Base-by-base conservation (phyloP, 331 rosid species). In the Cydonia oblonga region DNA sequence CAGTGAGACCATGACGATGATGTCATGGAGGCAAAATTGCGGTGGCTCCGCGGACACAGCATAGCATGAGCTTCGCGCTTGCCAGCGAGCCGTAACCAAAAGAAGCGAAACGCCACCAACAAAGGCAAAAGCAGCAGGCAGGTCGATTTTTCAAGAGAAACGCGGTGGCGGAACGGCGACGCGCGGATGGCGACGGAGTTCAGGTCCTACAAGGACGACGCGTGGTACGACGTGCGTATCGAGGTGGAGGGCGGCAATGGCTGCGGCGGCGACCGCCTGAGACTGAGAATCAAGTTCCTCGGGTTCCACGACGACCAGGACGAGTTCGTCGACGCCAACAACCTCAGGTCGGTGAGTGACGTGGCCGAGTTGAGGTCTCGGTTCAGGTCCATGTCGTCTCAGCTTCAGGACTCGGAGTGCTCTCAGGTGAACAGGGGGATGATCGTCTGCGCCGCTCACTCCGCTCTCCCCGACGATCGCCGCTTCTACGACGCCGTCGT, bases 401-500 rank as follows among this genome's bases (percentile, higher is more conserved):
- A 93, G 88, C 77, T 89, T 60, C 98, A 93, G 74, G 97, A 90
- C 72, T 10, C 60, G 4, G 86, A 90, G 59, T 93, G 98, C 69
- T 68, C 63, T 1, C 16, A 22, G 22, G 78, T 86, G 51, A 24
- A 19, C 5, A 5, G 1, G 0, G 92, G 84, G 13, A 23, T 74
- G 58, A 69, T 11, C 67, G 92, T 93, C 28, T 90, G 97, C 54
- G 96, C 98, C 28, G 81, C 84, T 13, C 71, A 65, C 30, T 4
- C 19, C 5, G 70, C 76, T 54, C 0, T 5, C 3, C 0, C 29
- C 1, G 86, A 82, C 44, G 97, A 93, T 13, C 35, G 84, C 78
- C 92, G 92, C 75, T 93, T 87, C 87, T 89, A 86, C 35, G 97
- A 93, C 63, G 97, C 97, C 4, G 1, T 66, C 19, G 64, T 93